Evolutionary conservation across 371 early-diverging fungal genomes (phyloP).

Genomic region (Mycotypha africana): DNA sequence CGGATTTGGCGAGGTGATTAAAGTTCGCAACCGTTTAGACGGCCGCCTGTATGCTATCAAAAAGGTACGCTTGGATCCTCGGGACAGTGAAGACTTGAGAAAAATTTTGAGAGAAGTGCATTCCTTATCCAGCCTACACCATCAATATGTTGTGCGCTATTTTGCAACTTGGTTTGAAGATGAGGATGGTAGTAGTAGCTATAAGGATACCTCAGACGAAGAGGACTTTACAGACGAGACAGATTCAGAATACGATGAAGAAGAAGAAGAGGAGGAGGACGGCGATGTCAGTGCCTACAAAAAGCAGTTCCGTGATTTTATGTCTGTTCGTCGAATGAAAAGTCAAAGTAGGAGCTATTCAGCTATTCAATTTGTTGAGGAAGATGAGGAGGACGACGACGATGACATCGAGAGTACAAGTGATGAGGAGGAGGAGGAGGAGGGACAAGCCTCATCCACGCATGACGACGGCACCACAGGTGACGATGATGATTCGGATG

Average conservation of each 20-base stretch:
- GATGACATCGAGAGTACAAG: constrained; percentile 6
- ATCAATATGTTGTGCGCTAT: constrained; percentile 88
- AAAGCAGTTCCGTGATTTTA: constrained; percentile 46
- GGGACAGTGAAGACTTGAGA: constrained; percentile 69
- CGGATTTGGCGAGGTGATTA: constrained; percentile 93
- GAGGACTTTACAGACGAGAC: constrained; percentile 44
- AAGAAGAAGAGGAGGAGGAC: constrained; percentile 42
- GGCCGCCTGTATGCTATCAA: constrained; percentile 91
- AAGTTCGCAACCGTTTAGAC: constrained; percentile 82
- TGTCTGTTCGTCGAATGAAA: constrained; percentile 34
- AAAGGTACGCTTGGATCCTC: constrained; percentile 71
- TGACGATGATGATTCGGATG: constrained; percentile 20
- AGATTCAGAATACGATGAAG: constrained; percentile 39
- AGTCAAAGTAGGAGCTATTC: constrained; percentile 52
- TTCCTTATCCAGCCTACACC: constrained; percentile 85
- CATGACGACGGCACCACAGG: too few species aligned
- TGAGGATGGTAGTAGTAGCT: constrained; percentile 9
- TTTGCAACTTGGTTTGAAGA: constrained; percentile 95
- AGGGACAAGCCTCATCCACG: background rate
- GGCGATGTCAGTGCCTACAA: constrained; percentile 46
- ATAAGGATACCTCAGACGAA: constrained; percentile 45
- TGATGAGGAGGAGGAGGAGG: constrained; percentile 39
- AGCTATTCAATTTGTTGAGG: constrained; percentile 44
- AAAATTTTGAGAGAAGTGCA: constrained; percentile 90
- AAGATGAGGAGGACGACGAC: constrained; percentile 8